These are phyloP conservation scores for Zasmidium cellare DNA, from an alignment of 2,329 filamentous ascomycete genomes.

Conservation along the genomic window DNA sequence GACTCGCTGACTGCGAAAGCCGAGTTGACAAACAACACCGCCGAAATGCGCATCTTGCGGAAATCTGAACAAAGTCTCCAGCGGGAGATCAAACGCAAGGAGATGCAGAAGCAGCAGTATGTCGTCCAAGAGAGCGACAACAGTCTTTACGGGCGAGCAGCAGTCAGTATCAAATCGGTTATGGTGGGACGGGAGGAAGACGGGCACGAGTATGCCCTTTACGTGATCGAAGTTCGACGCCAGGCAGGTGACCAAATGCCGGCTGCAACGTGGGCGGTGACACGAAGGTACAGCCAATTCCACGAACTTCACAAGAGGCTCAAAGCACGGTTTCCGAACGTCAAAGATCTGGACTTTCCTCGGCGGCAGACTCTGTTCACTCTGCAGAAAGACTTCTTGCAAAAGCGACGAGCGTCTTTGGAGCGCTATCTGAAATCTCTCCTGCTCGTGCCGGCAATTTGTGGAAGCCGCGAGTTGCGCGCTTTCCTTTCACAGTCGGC, in stretches of 20 bases:
- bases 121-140: constrained; percentile 98
- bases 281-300: constrained; percentile 95
- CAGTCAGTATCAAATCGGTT: constrained; percentile 85
- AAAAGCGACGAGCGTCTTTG: constrained; percentile 79
- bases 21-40: constrained; percentile 93
- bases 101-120: constrained; percentile 94
- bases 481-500: constrained; percentile 88
- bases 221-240: constrained; percentile 86
- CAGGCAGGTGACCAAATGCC: constrained; percentile 94
- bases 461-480: constrained; percentile 85
- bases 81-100: constrained; percentile 88
- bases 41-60: constrained; percentile 84
- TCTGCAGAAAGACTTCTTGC: constrained; percentile 90
- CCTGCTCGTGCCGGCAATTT: constrained; percentile 85
- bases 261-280: constrained; percentile 89
- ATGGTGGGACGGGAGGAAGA: constrained; percentile 91
- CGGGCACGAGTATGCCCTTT: constrained; percentile 89
- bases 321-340: constrained; percentile 79
- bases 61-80: constrained; percentile 94
- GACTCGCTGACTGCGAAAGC: constrained; percentile 91
- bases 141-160: constrained; percentile 88
- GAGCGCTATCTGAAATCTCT: constrained; percentile 76
- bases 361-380: constrained; percentile 92
- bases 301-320: constrained; percentile 91
- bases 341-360: constrained; percentile 88